Evolutionary conservation across 2,329 filamentous ascomycete species (phyloP).

Genomic region (Torrubiella hemipterigena): DNA sequence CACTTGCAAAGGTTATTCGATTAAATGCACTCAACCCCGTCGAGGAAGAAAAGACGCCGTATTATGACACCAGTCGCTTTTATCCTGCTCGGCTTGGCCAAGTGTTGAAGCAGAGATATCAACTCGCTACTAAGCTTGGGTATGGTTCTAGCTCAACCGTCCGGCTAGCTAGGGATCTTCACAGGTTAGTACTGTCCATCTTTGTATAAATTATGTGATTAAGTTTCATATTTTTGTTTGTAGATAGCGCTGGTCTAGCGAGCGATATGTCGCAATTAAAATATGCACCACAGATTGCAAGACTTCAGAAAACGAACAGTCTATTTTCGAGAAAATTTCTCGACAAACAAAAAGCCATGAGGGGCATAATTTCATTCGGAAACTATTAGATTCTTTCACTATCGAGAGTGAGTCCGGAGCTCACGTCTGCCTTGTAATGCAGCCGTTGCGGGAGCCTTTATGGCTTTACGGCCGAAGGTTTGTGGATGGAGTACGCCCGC

Average conservation of each 20-base stretch:
- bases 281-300: slow-evolving; percentile 6
- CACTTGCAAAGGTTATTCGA: not conserved
- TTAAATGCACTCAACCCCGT: not conserved
- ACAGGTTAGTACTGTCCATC: slow-evolving; percentile 1
- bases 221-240: not conserved
- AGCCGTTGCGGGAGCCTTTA: slow-evolving; percentile 13
- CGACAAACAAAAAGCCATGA: slow-evolving; percentile 6
- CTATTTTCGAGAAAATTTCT: slow-evolving; percentile 8
- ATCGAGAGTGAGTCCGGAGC: slow-evolving; percentile 3
- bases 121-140: slow-evolving; percentile 6
- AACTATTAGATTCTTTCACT: slow-evolving; percentile 8
- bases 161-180: slow-evolving; percentile 6
- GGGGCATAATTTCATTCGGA: slow-evolving; percentile 11
- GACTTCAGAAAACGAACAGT: slow-evolving; percentile 7
- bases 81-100: slow-evolving; percentile 3
- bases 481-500: slow-evolving; percentile 7
- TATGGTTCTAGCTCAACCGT: slow-evolving; percentile 5
- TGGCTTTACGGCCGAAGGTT: slow-evolving; percentile 12
- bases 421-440: slow-evolving; percentile 11
- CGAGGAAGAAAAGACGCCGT: slow-evolving; percentile 1
- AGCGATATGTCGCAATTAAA: slow-evolving; percentile 13
- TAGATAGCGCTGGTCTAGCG: slow-evolving; percentile 12
- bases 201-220: not conserved
- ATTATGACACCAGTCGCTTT: not conserved
- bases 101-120: slow-evolving; percentile 3